Evolutionary conservation across 768 basidiomycete genomes (phyloP).

Genomic region (Mycena epipterygia): DNA sequence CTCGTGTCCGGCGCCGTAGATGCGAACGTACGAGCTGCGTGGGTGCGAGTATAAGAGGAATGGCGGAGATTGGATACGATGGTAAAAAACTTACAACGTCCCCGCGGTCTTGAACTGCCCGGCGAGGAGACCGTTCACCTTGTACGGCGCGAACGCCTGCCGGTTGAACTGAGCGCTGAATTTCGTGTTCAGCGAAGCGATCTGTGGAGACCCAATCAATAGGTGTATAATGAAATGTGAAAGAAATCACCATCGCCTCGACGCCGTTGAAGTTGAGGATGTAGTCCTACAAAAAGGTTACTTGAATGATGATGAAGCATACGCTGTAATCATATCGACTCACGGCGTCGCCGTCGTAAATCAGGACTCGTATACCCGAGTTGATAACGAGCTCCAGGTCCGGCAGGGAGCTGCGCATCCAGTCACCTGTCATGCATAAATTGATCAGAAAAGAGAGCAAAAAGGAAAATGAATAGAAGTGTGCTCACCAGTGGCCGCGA

Average conservation of each 20-base stretch:
- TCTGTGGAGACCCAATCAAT: background rate
- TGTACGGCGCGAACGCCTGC: conserved; percentile 52
- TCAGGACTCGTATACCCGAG: conserved; percentile 55
- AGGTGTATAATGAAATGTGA: background rate
- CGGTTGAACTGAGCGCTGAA: conserved; percentile 46
- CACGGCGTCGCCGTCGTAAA: conserved; percentile 58
- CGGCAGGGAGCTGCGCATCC: conserved; percentile 63
- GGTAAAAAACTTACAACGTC: conserved; percentile 44
- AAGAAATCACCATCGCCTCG: conserved; percentile 53
- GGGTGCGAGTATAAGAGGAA: background rate
- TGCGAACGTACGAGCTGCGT: conserved; percentile 28
- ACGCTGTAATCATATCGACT: background rate
- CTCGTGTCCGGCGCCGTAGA: conserved; percentile 25
- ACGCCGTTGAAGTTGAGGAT: conserved; percentile 58
- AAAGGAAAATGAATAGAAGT: too few relatives aligned
- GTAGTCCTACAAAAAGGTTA: conserved; percentile 42
- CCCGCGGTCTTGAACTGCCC: conserved; percentile 61
- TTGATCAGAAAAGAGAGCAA: background rate
- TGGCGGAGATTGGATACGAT: background rate
- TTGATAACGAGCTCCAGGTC: conserved; percentile 56
- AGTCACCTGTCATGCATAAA: conserved; percentile 57
- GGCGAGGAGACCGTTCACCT: conserved; percentile 52
- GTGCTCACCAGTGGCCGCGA: conserved; percentile 56
- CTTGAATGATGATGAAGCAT: background rate
- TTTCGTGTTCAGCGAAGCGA: conserved; percentile 46